Base-by-base conservation (phyloP, 371 early-diverging fungal species). In the Paraphysoderma sedebokerense region DNA sequence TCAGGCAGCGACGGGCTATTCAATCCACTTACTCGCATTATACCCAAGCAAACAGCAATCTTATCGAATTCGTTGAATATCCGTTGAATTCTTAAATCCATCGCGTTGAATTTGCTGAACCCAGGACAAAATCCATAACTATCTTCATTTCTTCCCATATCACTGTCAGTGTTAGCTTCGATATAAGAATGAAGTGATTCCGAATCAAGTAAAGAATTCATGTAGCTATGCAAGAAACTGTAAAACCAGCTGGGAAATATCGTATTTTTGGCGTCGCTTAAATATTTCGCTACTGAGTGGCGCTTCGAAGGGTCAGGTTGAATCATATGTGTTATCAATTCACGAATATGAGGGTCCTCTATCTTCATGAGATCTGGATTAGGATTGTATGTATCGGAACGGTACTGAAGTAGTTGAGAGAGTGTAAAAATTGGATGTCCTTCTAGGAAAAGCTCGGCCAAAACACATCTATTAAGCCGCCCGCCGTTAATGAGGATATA, bases 381-480 rank as follows among this genome's bases (percentile, higher is more conserved):
- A 0, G 86, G 86, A 38, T 73, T 76, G 50, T 82, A 85, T 44
- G 79, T 83, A 1, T 79, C 81, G 31, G 65, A 71, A 46, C 82
- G 67, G 55, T 90, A 96, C 44, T 83, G 76, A 58, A 96, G 70
- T 29, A 96, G 62, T 50, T 91, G 92, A 12, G 92, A 82, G 15
- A 92, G 59, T 2, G 84, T 78, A 57, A 92, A 92, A 7, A 92
- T 64, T 0, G 91, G 78, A 11, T 79, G 74, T 3, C 92, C 88
- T 51, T 92, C 97, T 28, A 91, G 59, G 54, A 89, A 89, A 2
- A 96, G 61, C 56, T 96, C 97, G 2, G 90, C 92, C 51, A 96
- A 81, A 0, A 92, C 88, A 57, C 96, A 95, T 6, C 87, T 82
- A n/a, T n/a, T n/a, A n/a, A n/a, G n/a, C n/a, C n/a, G n/a, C n/a